Evolutionary conservation across 345 rosid species (phyloP), one percentile per base, ranked within the genome.

Genomic region (Conringia planisiliqua): DNA sequence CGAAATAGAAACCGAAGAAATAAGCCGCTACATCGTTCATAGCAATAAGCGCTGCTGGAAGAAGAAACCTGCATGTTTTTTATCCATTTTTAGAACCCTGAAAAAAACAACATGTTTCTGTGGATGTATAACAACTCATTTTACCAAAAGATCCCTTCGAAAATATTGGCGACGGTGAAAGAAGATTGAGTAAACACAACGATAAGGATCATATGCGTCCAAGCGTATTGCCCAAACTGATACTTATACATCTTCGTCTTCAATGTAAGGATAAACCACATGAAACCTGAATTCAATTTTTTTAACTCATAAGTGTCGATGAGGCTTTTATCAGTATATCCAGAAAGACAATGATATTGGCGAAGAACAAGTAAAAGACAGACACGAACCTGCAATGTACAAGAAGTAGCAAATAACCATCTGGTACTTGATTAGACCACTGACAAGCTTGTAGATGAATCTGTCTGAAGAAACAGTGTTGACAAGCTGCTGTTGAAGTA

Each of bases 161-260:
- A 94, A 59, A 91, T 94, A 72, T 84, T 94, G 86, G 93, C 96
- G 6, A 92, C 97, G 0, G 93, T 90, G 77, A 94, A 91, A 59
- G 97, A 84, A 11, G 97, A 91, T 66, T 94, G 98, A 12, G 93
- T 81, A 77, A 94, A 91, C 70, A 94, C 99, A 78, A 90, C 96
- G 35, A 92, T 90, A 29, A 95, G 87, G 72, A 95, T 95, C 99
- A 95, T 94, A 78, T 95, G 99, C 11, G 97, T 95, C 99, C 99
- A 95, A 29, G 99, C 97, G 50, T 86, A 92, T 76, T 95, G 99
- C 74, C 97, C 86, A 88, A 95, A 91, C 83, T 95, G 99, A 86
- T 95, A 95, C 83, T 89, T 91, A 87, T 91, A 95, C 95, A 89
- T 85, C 88, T 89, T 95, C 86, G 83, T 92, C 90, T 95, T 92